Percentiles rank a stretch among this genome's conserved stretches.
phyloP scores from a whole-genome alignment of 2,329 filamentous ascomycete genomes.

The Cytospora piceae region DNA sequence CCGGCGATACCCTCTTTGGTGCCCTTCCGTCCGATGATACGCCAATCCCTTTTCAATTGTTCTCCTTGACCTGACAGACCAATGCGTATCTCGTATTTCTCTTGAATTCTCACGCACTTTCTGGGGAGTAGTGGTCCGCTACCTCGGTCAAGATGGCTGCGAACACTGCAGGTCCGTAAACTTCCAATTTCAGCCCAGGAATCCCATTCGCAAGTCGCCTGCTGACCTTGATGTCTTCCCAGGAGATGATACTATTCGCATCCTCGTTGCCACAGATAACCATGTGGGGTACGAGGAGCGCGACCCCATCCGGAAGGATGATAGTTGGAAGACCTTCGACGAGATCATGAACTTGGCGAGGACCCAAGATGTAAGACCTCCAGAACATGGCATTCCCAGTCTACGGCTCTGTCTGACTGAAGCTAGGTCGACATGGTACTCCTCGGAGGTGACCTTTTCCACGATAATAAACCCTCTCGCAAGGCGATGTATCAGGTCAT shows the following conservation, averaged over 20 bases:
- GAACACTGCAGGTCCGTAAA: slow-evolving; percentile 33
- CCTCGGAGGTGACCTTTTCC: slow-evolving; percentile 91
- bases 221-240: slow-evolving; percentile 1
- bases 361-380: slow-evolving; percentile 68
- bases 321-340: slow-evolving; percentile 96
- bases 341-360: slow-evolving; percentile 91
- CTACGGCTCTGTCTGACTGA: not conserved
- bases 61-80: not conserved
- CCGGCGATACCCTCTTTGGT: not conserved
- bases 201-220: too few relatives aligned
- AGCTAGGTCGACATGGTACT: slow-evolving; percentile 88
- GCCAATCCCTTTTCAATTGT: not conserved
- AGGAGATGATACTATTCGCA: slow-evolving; percentile 84
- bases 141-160: slow-evolving; percentile 33
- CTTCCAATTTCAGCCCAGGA: not conserved
- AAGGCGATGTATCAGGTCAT: slow-evolving; percentile 98
- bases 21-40: not conserved
- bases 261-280: slow-evolving; percentile 92
- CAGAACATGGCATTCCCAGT: not conserved
- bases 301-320: slow-evolving; percentile 91
- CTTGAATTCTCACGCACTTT: not conserved
- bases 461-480: slow-evolving; percentile 95
- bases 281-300: slow-evolving; percentile 97
- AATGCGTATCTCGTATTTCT: not conserved
- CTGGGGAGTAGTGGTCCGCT: not conserved